Conservation (phyloP, 2,329 filamentous ascomycete species). For the Colletotrichum sp. region DNA sequence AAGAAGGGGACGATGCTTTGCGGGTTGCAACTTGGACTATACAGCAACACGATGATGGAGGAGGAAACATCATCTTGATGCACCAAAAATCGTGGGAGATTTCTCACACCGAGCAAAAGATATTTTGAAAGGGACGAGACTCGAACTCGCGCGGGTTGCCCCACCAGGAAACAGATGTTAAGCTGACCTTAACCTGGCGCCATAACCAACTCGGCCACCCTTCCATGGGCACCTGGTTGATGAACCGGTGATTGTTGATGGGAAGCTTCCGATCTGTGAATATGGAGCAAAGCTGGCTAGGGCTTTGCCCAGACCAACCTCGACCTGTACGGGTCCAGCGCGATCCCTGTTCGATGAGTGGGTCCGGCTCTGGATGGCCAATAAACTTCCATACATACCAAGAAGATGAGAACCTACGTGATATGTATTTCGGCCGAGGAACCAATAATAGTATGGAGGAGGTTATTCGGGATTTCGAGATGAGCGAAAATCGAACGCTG, state of each 20-base stretch:
- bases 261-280: rapidly evolving
- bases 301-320: neutral
- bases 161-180: neutral
- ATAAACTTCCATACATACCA: too few relatives aligned
- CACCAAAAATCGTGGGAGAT: neutral
- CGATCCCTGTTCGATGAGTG: too few relatives aligned
- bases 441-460: too few relatives aligned
- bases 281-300: neutral
- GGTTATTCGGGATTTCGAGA: too few relatives aligned
- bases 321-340: neutral
- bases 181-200: constrained; percentile 1
- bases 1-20: neutral
- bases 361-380: too few relatives aligned
- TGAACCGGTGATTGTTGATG: neutral
- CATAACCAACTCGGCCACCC: constrained; percentile 1
- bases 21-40: neutral
- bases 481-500: too few relatives aligned
- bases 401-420: too few relatives aligned
- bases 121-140: neutral
- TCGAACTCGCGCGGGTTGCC: neutral
- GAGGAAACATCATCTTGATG: neutral
- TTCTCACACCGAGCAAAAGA: neutral
- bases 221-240: neutral
- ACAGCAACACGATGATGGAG: rapidly evolving
- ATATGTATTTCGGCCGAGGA: too few relatives aligned